A percentile compares a stretch with the other conserved stretches of the same genome.
Evolutionary conservation across 768 basidiomycete genomes (phyloP).

Genomic region (Mycena kentingensis): DNA sequence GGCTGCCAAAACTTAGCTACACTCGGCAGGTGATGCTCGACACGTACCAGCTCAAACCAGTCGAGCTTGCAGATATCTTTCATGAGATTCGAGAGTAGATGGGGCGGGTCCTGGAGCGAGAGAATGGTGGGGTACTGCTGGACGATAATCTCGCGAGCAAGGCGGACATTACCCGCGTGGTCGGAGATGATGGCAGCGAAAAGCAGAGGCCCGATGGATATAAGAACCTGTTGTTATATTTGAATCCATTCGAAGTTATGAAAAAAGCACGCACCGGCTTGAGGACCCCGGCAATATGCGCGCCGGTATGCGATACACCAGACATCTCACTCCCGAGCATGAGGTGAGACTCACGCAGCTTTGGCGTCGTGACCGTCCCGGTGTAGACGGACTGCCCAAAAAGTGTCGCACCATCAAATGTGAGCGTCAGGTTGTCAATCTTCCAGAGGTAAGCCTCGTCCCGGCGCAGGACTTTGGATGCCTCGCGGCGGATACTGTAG

Average conservation of each 20-base stretch:
- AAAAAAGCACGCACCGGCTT: background rate
- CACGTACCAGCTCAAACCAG: slow-evolving; percentile 8
- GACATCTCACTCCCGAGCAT: slow-evolving; percentile 25
- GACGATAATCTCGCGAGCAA: slow-evolving; percentile 6
- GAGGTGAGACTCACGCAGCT: slow-evolving; percentile 6
- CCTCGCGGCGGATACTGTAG: too few relatives aligned
- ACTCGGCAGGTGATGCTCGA: too few relatives aligned
- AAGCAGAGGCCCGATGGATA: slow-evolving; percentile 11
- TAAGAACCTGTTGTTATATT: slow-evolving; percentile 16
- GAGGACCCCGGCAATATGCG: slow-evolving; percentile 17
- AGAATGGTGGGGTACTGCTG: slow-evolving; percentile 17
- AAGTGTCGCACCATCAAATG: slow-evolving; percentile 24
- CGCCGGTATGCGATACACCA: slow-evolving; percentile 23
- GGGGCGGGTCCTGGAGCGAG: slow-evolving; percentile 21
- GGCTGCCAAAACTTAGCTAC: background rate
- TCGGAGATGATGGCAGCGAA: slow-evolving; percentile 21
- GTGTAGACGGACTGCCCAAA: slow-evolving; percentile 22
- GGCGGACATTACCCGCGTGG: slow-evolving; percentile 26
- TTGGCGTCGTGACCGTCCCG: slow-evolving; percentile 20
- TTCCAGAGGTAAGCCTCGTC: slow-evolving; percentile 7
- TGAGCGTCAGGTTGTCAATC: slow-evolving; percentile 20
- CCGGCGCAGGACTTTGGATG: too few relatives aligned
- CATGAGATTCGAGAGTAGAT: slow-evolving; percentile 14
- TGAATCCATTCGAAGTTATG: background rate
- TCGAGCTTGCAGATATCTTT: slow-evolving; percentile 19